Conservation (phyloP, 495 filamentous ascomycete genomes). For the Podospora appendiculata region DNA sequence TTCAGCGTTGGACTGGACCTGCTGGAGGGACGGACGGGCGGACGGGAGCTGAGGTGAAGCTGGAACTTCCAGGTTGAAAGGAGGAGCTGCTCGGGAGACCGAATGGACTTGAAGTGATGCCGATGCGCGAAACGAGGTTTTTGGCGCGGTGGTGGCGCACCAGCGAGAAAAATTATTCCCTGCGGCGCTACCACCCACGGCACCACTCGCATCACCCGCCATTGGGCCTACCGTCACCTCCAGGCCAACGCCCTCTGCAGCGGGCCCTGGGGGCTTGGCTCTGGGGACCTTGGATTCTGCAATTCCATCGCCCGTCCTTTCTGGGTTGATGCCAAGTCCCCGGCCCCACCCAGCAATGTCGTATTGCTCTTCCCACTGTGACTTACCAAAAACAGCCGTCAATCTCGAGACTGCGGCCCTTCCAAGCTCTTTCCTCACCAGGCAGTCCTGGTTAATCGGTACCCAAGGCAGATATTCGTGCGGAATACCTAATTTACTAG, state of each 20-base stretch:
- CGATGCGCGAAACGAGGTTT: conserved; percentile 11
- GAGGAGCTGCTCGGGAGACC: conserved; percentile 1
- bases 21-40: not conserved
- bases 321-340: too few species aligned
- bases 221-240: not conserved
- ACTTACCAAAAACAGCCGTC: too few species aligned
- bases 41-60: conserved; percentile 3
- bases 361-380: too few species aligned
- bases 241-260: not conserved
- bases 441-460: too few species aligned
- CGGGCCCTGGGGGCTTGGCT: not conserved
- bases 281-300: not conserved
- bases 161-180: conserved; percentile 19
- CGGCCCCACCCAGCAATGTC: too few species aligned
- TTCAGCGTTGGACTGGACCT: not conserved
- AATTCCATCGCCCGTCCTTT: too few species aligned
- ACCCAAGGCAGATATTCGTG: too few species aligned
- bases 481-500: too few species aligned
- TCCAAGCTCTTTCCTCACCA: too few species aligned
- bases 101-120: conserved; percentile 1
- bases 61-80: not conserved
- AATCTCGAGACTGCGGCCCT: too few species aligned
- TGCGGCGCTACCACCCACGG: conserved; percentile 1
- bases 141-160: conserved; percentile 20
- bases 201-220: not conserved